A percentile compares a stretch with the other conserved stretches of the same genome.
Conservation (phyloP, 148 eudicot species). For the Linanthus parryae region DNA sequence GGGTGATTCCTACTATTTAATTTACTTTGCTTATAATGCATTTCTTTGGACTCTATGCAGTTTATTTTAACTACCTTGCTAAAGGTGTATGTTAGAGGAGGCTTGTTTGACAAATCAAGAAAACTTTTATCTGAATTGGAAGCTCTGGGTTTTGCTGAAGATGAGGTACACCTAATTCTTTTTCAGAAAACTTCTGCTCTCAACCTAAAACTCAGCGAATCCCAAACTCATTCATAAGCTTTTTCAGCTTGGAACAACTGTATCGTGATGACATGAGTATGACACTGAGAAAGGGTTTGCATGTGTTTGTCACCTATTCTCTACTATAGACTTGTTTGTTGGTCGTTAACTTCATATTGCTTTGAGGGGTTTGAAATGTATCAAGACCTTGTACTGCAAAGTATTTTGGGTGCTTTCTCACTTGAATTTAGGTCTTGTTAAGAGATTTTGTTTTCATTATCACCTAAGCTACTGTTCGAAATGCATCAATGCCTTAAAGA, state of each 20-base stretch:
- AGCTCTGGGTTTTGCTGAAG: slow-evolving; percentile 68
- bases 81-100: slow-evolving; percentile 78
- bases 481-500: no score
- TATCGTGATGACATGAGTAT: no score
- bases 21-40: no score
- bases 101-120: slow-evolving; percentile 72
- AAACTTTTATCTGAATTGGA: slow-evolving; percentile 57
- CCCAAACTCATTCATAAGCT: no score
- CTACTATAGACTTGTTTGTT: not conserved
- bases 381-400: not conserved
- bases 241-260: no score
- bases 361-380: not conserved
- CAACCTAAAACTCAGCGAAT: no score
- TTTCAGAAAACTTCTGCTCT: not conserved
- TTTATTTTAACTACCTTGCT: slow-evolving; percentile 75
- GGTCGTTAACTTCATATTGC: not conserved
- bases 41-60: no score
- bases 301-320: no score
- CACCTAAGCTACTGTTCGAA: no score
- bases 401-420: not conserved
- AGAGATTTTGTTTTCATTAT: no score
- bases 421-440: not conserved
- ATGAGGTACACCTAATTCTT: slow-evolving; percentile 52
- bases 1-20: no score
- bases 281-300: no score